phyloP scores from a whole-genome alignment of 257 asterid genomes.

The Thymus mandschuricus region DNA sequence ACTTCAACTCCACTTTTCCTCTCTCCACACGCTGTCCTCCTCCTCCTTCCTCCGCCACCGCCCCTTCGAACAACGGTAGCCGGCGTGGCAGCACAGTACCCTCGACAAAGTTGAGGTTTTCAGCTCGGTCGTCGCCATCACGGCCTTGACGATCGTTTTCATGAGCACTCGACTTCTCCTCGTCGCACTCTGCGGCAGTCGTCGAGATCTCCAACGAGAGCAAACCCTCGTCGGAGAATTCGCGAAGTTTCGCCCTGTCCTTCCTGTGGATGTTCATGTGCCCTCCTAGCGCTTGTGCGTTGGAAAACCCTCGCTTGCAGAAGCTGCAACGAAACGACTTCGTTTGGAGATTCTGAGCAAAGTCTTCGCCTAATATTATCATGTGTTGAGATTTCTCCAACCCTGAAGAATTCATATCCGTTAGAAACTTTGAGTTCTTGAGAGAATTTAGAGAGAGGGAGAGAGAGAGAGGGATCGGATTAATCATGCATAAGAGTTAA shows the following conservation, averaged over 20 bases:
- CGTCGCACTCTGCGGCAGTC: constrained; percentile 11
- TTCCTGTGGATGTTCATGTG: constrained; percentile 81
- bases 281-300: constrained; percentile 84
- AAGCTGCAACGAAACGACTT: constrained; percentile 57
- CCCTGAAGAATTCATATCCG: constrained; percentile 44
- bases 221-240: constrained; percentile 38
- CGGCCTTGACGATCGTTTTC: neutral
- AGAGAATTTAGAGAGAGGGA: neutral
- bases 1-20: constrained; percentile 8
- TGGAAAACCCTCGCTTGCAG: constrained; percentile 68
- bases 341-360: constrained; percentile 27
- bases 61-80: constrained; percentile 36
- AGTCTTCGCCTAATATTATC: constrained; percentile 31
- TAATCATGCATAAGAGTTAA: no score
- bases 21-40: constrained; percentile 20
- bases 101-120: neutral
- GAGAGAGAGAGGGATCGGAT: no score
- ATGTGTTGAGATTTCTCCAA: constrained; percentile 30
- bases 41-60: constrained; percentile 24
- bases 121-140: neutral
- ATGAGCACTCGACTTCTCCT: neutral
- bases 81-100: neutral
- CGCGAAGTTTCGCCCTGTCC: constrained; percentile 67
- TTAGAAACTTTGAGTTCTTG: constrained; percentile 8
- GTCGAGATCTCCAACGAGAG: constrained; percentile 32